A percentile compares a stretch with the other conserved stretches of the same genome.
Evolutionary conservation across 768 basidiomycete genomes (phyloP).

Genomic region (Lactarius sanguifluus): DNA sequence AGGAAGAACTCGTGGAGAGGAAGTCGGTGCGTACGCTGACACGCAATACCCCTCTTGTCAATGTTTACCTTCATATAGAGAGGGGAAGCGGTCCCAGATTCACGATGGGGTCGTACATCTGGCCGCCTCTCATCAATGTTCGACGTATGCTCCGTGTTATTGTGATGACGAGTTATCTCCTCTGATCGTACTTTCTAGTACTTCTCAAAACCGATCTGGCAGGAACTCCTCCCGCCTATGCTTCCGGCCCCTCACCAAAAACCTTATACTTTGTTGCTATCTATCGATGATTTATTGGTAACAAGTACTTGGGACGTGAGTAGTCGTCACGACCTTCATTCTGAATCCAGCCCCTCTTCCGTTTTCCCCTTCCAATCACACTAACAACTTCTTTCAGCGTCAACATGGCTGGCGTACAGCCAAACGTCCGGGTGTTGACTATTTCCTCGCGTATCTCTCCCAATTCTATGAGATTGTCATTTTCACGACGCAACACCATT

Average conservation of each 20-base stretch:
- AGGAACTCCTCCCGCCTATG: constrained; percentile 86
- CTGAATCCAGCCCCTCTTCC: neutral
- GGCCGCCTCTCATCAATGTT: constrained; percentile 64
- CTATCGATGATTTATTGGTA: constrained; percentile 88
- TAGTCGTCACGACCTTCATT: constrained; percentile 30
- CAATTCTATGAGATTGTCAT: constrained; percentile 98
- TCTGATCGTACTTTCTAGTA: constrained; percentile 46
- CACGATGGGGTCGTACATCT: constrained; percentile 64
- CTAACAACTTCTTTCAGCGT: constrained; percentile 48
- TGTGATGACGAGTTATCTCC: constrained; percentile 3
- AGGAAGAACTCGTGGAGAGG: constrained; percentile 63
- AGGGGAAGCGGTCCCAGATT: constrained; percentile 56
- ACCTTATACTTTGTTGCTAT: constrained; percentile 89
- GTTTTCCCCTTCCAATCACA: neutral
- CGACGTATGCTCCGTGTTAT: constrained; percentile 49
- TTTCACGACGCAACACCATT: constrained; percentile 87
- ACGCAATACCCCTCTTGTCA: neutral
- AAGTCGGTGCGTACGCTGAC: constrained; percentile 50
- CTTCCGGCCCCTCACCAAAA: constrained; percentile 80
- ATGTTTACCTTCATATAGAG: constrained; percentile 40
- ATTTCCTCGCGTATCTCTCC: constrained; percentile 95
- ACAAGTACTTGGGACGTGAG: constrained; percentile 95
- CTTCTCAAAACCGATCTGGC: constrained; percentile 93
- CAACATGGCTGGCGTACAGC: constrained; percentile 96
- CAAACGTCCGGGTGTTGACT: constrained; percentile 96